Base-by-base conservation (phyloP, 768 basidiomycete genomes). In the Termitomyces sp. region DNA sequence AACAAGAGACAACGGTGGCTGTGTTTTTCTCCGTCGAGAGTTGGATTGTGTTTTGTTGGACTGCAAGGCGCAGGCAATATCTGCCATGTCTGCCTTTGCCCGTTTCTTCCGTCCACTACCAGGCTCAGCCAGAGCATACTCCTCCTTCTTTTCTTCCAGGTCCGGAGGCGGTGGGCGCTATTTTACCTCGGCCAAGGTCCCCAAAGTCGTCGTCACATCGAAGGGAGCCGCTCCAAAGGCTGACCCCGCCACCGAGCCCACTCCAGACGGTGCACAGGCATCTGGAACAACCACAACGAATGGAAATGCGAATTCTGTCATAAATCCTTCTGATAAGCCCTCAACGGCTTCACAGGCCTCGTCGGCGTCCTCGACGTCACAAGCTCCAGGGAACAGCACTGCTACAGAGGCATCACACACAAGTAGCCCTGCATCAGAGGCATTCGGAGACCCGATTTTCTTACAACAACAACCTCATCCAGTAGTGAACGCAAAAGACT, bases 131-230 rank as follows among this genome's bases (percentile, higher is more conserved):
- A 80, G 90, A 67, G 70, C 82, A 10, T 91, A 89, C 63, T 92
- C 87, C 6, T 91, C 89, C 1, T 86, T 88, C 64, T 92, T 90
- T 74, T 89, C 88, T 13, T 87, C 86, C 27, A 90, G 88, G 66
- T 77, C 88, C 1, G 89, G 90, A 26, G 62, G 66, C 3, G 78
- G 82, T 0, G 90, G 90, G 20, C 80, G 90, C 32, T 88, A 86
- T 65, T 89, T 91, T 71, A 86, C 87, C 58, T 84, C 89, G 4
- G 73, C 88, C 8, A 93, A 91, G 69, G 76, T 86, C 18, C 79
- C 85, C 58, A 84, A 85, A 69, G 70, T 71, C 43, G 65, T 77
- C 52, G 77, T 78, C 53, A 63, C 78, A 50, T 64, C 66, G 16
- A 65, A 61, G 42, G 39, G 65, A 42, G 62, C 75, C 9, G 27